Evolutionary conservation across 2,329 filamentous ascomycete genomes (phyloP), one percentile per base, ranked within the genome.

Genomic region (Coniochaeta pulveracea): DNA sequence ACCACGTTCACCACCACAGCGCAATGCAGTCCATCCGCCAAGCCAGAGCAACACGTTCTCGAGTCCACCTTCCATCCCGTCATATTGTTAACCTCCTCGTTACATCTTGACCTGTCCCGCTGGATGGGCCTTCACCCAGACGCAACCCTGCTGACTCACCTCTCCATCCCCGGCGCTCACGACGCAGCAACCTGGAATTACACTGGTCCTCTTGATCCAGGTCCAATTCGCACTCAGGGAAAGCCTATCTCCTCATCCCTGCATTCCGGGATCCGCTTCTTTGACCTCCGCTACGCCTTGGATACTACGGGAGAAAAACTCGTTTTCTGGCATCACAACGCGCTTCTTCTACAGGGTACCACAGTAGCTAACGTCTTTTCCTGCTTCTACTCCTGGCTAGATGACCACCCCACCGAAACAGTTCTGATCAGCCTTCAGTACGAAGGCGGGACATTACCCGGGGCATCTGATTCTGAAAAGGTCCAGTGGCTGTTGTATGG

Each of bases 141-240:
- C 39, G 38, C 50, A 10, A 64, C 55, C 1, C 52, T 44, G 3
- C 40, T 69, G 1, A 52, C 59, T 3, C 61, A 61, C 12, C 55
- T 69, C 46, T 68, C 63, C 40, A 60, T 69, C 24, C 66, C 66
- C 3, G 66, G 66, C 2, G 59, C 56, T 4, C 66, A 70, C 47
- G 65, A 70, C 43, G 54, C 58, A 4, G 57, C 60, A 3, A 69
- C 65, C 0, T 69, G 66, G 65, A 68, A 68, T 45, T 69, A 68
- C 42, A 63, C 61, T 6, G 21, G 27, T 18, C 34, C 38, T 4
- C 16, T 12, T 10, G 31, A 34, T 2, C 47, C 56, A 4, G 41
- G 47, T 16, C 41, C 45, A 11, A 66, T 57, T 38, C 54, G 58
- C 9, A 69, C 64, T 40, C 66, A 69, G 41, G 43, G 54, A 3